Conservation (phyloP, 2,329 filamentous ascomycete species). For the Penicillium verrucosum region DNA sequence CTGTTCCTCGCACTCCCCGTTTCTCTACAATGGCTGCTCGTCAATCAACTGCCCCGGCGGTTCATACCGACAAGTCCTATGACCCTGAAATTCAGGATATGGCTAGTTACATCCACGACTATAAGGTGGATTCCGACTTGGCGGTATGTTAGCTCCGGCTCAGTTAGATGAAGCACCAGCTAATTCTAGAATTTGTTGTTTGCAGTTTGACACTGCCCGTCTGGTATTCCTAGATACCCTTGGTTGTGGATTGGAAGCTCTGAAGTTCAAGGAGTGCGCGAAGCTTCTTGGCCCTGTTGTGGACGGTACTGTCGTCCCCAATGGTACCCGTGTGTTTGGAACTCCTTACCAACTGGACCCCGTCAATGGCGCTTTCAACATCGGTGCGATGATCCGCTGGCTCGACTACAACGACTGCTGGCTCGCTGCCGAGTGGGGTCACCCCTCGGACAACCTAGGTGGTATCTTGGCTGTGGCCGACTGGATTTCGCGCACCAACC, state of each 20-base stretch:
- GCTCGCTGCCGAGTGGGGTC: constrained; percentile 97
- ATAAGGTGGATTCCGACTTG: constrained; percentile 83
- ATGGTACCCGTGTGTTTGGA: constrained; percentile 85
- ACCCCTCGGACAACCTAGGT: constrained; percentile 96
- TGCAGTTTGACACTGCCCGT: constrained; percentile 80
- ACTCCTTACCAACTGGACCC: constrained; percentile 94
- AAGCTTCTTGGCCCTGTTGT: constrained; percentile 93
- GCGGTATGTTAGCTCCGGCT: constrained; percentile 61
- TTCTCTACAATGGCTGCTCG: constrained; percentile 46
- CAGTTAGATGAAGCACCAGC: neutral
- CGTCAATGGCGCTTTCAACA: constrained; percentile 96
- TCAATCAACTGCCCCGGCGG: constrained; percentile 37
- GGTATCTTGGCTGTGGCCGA: constrained; percentile 95
- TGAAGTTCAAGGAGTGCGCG: constrained; percentile 92
- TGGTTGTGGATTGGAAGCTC: constrained; percentile 91
- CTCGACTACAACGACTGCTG: constrained; percentile 99
- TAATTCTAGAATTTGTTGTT: constrained; percentile 2
- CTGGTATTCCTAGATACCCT: constrained; percentile 96
- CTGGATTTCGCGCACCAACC: constrained; percentile 94
- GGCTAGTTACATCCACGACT: constrained; percentile 90
- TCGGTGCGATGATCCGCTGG: constrained; percentile 98
- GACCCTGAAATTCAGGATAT: constrained; percentile 95
- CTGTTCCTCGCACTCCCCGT: constrained; percentile 23
- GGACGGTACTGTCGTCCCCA: constrained; percentile 83
- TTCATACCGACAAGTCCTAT: constrained; percentile 56